Percentiles rank a stretch among this genome's conserved stretches.
Evolutionary conservation across 2,329 filamentous ascomycete species (phyloP).

Genomic region (Aspergillus sp.): DNA sequence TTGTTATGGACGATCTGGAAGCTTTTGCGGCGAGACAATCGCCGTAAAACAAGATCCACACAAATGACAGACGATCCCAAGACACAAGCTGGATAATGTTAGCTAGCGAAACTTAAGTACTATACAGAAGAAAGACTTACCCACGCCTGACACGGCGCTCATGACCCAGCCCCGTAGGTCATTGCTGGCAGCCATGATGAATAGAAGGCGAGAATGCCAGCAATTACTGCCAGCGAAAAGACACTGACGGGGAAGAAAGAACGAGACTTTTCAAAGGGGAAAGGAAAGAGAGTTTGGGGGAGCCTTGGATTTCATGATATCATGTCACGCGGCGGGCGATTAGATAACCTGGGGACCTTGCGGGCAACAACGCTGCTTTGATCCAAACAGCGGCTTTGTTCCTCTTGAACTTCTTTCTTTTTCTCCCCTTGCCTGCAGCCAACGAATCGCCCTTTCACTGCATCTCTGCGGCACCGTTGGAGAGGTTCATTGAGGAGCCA

Average conservation of each 20-base stretch:
- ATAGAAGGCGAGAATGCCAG: not conserved
- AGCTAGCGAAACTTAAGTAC: constrained; percentile 7
- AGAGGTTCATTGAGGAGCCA: not conserved
- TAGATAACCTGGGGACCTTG: constrained; percentile 10
- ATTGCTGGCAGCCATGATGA: constrained; percentile 62
- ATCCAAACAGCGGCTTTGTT: not conserved
- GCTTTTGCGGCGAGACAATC: constrained; percentile 69
- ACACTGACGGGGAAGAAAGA: not conserved
- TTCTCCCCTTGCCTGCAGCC: not conserved
- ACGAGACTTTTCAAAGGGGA: not conserved
- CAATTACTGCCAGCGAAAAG: not conserved
- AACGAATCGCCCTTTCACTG: not conserved
- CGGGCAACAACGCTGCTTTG: not conserved
- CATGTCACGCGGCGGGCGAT: constrained; percentile 7
- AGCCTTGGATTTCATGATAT: constrained; percentile 1
- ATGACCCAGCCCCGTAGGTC: constrained; percentile 94
- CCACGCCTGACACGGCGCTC: constrained; percentile 76
- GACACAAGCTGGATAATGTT: constrained; percentile 51
- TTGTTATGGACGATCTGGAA: constrained; percentile 91
- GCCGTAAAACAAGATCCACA: constrained; percentile 74
- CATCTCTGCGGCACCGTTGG: too few relatives aligned
- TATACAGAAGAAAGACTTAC: constrained; percentile 42
- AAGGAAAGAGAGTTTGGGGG: not conserved
- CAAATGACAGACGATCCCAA: constrained; percentile 83
- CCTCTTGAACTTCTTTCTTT: not conserved